Evolutionary conservation across 805 yeast genomes (phyloP).

Genomic region (Starmerella stigmatis): DNA sequence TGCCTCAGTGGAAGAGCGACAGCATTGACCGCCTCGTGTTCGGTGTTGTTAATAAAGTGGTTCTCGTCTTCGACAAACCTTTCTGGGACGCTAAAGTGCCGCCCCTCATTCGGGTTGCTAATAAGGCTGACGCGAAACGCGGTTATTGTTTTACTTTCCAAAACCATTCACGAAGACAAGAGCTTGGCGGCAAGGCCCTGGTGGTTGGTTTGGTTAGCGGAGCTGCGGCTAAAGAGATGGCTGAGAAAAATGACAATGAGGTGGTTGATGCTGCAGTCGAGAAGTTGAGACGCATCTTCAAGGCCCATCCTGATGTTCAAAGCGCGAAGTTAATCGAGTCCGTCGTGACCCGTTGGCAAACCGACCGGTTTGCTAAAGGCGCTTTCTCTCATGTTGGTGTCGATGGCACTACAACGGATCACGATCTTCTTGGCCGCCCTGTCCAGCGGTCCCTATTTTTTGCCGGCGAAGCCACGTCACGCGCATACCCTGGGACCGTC

Average conservation of each 20-base stretch:
- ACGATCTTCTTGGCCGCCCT: slow-evolving; percentile 34
- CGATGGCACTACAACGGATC: slow-evolving; percentile 37
- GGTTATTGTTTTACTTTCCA: slow-evolving; percentile 35
- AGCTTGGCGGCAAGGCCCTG: slow-evolving; percentile 30
- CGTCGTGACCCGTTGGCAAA: slow-evolving; percentile 63
- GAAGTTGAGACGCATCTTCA: slow-evolving; percentile 27
- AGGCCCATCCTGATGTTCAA: slow-evolving; percentile 18
- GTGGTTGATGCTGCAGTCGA: slow-evolving; percentile 30
- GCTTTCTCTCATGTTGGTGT: slow-evolving; percentile 48
- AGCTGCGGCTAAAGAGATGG: slow-evolving; percentile 30
- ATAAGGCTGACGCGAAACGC: slow-evolving; percentile 21
- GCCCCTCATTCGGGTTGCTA: slow-evolving; percentile 29
- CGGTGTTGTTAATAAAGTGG: slow-evolving; percentile 35
- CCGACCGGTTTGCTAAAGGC: slow-evolving; percentile 68
- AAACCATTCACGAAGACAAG: slow-evolving; percentile 29
- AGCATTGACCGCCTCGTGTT: slow-evolving; percentile 34
- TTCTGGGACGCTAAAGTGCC: slow-evolving; percentile 34
- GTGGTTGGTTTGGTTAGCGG: slow-evolving; percentile 35
- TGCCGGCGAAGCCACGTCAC: slow-evolving; percentile 38
- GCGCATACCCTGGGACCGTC: slow-evolving; percentile 35
- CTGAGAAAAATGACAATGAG: slow-evolving; percentile 29
- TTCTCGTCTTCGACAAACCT: slow-evolving; percentile 31
- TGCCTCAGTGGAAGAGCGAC: slow-evolving; percentile 35
- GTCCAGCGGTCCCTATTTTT: slow-evolving; percentile 32
- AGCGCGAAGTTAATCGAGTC: slow-evolving; percentile 30